A percentile compares a stretch with the other conserved stretches of the same genome.
phyloP scores from a whole-genome alignment of 169 alveolate genomes.

The Perkinsus marinus region DNA sequence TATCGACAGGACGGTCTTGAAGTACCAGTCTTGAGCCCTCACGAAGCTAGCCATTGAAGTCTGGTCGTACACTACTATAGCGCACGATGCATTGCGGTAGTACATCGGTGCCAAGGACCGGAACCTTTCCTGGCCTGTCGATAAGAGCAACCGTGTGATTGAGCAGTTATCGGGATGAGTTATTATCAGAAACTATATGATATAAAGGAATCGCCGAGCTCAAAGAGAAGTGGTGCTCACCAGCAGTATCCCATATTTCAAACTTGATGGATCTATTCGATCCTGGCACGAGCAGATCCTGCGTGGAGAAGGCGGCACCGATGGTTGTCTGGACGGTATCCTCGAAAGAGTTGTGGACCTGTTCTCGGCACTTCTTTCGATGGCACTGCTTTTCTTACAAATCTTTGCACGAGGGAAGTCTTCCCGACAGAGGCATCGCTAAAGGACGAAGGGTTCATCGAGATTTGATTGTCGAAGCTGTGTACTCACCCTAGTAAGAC shows the following conservation, averaged over 20 bases:
- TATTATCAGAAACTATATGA: too few relatives aligned
- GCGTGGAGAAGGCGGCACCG: slow-evolving; percentile 2
- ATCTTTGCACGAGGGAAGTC: not conserved
- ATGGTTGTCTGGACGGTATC: not conserved
- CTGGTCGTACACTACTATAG: slow-evolving; percentile 43
- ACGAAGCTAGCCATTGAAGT: slow-evolving; percentile 24
- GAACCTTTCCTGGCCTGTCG: slow-evolving; percentile 46
- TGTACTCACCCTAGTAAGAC: not conserved
- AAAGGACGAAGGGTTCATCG: not conserved
- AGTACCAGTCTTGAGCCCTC: slow-evolving; percentile 32
- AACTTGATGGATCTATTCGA: slow-evolving; percentile 14
- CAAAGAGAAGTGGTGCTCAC: not conserved
- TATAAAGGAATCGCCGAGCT: too few relatives aligned
- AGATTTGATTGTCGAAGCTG: not conserved
- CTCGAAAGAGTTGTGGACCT: not conserved
- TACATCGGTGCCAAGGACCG: slow-evolving; percentile 37
- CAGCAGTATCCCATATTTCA: slow-evolving; percentile 53
- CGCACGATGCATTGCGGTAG: slow-evolving; percentile 48
- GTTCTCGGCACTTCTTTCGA: not conserved
- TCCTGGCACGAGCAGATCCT: not conserved
- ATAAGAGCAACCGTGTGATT: not conserved
- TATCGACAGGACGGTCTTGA: too few relatives aligned
- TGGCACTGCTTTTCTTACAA: not conserved
- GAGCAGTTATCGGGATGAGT: not conserved
- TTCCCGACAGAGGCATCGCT: slow-evolving; percentile 6